Evolutionary conservation across 2,329 filamentous ascomycete species (phyloP).

Genomic region (Fusarium nygamai): DNA sequence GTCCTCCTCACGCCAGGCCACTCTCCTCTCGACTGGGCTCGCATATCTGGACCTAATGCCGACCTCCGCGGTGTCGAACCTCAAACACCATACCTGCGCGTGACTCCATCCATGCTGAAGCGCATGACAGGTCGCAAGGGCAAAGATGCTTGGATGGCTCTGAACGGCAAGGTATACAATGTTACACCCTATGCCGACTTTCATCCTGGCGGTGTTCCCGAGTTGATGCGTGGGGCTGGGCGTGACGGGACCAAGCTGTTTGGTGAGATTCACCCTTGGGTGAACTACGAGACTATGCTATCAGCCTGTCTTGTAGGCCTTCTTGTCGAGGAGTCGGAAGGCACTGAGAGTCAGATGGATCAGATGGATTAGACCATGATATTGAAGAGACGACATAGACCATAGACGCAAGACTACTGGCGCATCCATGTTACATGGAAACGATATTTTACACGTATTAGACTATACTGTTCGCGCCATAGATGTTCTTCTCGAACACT

Average conservation of each 20-base stretch:
- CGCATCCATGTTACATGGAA: background rate
- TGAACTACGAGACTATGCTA: slow-evolving; percentile 78
- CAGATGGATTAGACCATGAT: slow-evolving; percentile 65
- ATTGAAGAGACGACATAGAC: background rate
- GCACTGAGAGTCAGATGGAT: slow-evolving; percentile 60
- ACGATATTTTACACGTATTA: slow-evolving; percentile 7
- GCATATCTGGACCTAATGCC: slow-evolving; percentile 70
- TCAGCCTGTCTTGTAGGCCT: slow-evolving; percentile 70
- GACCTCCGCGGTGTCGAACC: slow-evolving; percentile 73
- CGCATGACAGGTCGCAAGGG: slow-evolving; percentile 83
- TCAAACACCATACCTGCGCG: slow-evolving; percentile 69
- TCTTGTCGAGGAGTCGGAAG: slow-evolving; percentile 66
- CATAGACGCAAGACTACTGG: background rate
- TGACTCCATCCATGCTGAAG: slow-evolving; percentile 84
- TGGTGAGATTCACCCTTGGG: slow-evolving; percentile 75
- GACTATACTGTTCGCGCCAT: slow-evolving; percentile 15
- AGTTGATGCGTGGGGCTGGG: slow-evolving; percentile 72
- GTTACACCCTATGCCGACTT: slow-evolving; percentile 89
- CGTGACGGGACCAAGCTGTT: slow-evolving; percentile 72
- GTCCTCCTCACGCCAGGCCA: slow-evolving; percentile 89
- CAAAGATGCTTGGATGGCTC: slow-evolving; percentile 88
- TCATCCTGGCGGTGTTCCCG: slow-evolving; percentile 86
- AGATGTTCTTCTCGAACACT: slow-evolving; percentile 21
- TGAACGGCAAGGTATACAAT: slow-evolving; percentile 93
- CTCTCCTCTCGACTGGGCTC: slow-evolving; percentile 96